A percentile compares a stretch with the other conserved stretches of the same genome.
These are phyloP conservation scores for Achaetomium macrosporum DNA, from an alignment of 2,329 filamentous ascomycete genomes.

Conservation along the genomic window DNA sequence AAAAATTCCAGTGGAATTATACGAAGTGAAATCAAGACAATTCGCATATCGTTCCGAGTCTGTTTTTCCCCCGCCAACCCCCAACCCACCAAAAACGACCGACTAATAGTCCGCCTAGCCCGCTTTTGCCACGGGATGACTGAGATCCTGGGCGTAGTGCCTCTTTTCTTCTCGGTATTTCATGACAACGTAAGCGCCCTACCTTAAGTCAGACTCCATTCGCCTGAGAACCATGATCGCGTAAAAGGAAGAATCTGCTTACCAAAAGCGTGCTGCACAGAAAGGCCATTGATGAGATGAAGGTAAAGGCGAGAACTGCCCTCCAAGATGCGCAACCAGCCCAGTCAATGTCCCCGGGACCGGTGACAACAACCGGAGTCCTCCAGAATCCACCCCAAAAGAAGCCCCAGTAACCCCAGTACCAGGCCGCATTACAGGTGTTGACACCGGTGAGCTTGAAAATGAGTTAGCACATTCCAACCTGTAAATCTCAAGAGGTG, in stretches of 20 bases:
- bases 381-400: slow-evolving; percentile 3
- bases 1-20: no score
- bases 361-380: not conserved
- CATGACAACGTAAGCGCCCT: slow-evolving; percentile 2
- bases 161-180: slow-evolving; percentile 4
- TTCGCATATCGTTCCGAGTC: no score
- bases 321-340: slow-evolving; percentile 1
- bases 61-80: no score
- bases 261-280: not conserved
- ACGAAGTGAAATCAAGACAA: no score
- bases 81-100: no score
- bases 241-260: not conserved
- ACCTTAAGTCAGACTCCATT: not conserved
- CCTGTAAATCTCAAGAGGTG: not conserved
- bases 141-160: not conserved
- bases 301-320: slow-evolving; percentile 1
- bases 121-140: no score
- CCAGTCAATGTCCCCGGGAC: slow-evolving; percentile 1
- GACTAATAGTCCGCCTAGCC: no score
- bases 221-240: not conserved
- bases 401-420: slow-evolving; percentile 3
- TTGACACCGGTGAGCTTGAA: slow-evolving; percentile 1
- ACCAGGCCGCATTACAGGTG: slow-evolving; percentile 1
- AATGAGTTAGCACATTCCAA: not conserved
- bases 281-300: not conserved